A percentile compares a stretch with the other conserved stretches of the same genome.
Evolutionary conservation across 2,329 filamentous ascomycete genomes (phyloP).

Genomic region (Beauveria pseudobassiana): DNA sequence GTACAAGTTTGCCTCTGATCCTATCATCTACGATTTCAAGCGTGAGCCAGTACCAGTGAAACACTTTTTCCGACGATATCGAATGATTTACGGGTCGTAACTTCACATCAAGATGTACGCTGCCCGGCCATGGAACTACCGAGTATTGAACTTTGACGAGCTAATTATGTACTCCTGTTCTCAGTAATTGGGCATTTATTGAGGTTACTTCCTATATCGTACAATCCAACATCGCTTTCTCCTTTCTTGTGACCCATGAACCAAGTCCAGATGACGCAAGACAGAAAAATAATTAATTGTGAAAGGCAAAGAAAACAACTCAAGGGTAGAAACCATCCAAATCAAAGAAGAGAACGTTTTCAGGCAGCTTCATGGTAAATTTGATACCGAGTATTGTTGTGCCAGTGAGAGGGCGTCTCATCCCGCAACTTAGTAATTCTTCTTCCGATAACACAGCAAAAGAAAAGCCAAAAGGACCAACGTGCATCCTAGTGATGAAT

Average conservation of each 20-base stretch:
- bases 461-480: neutral
- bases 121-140: too few species aligned
- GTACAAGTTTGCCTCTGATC: too few species aligned
- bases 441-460: neutral
- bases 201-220: slow-evolving; percentile 8
- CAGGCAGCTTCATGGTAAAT: neutral
- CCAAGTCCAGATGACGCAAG: neutral
- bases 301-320: neutral
- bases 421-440: neutral
- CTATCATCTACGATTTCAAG: too few species aligned
- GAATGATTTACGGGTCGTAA: too few species aligned
- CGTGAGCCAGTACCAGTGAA: too few species aligned
- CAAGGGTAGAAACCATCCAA: neutral
- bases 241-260: neutral
- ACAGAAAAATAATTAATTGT: neutral
- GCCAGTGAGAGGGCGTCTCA: neutral
- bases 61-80: too few species aligned
- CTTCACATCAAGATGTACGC: too few species aligned
- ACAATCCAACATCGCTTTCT: slow-evolving; percentile 3
- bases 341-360: neutral
- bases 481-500: slow-evolving; percentile 1
- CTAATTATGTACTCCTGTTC: neutral
- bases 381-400: neutral
- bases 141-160: neutral
- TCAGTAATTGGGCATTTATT: slow-evolving; percentile 9